These are phyloP conservation scores for Aspergillus hortae DNA, from an alignment of 2,329 filamentous ascomycete genomes.

Conservation along the genomic window DNA sequence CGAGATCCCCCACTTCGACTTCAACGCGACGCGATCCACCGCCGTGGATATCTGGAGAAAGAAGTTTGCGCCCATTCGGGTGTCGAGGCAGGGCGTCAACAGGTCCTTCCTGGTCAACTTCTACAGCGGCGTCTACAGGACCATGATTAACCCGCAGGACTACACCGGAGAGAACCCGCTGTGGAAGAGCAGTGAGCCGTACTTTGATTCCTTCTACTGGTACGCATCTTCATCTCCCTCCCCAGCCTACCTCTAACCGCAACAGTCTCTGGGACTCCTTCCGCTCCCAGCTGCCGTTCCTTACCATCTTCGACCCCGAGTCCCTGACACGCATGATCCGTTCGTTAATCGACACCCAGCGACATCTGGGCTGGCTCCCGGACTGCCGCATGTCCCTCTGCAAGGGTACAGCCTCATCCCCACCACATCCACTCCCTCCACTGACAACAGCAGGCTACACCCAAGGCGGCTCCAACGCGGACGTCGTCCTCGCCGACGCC, in stretches of 20 bases:
- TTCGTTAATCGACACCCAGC: conserved; percentile 68
- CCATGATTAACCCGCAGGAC: conserved; percentile 68
- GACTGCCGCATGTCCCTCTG: conserved; percentile 72
- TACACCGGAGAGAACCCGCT: conserved; percentile 69
- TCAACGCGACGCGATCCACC: conserved; percentile 48
- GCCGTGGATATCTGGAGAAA: conserved; percentile 58
- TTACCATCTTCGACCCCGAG: conserved; percentile 63
- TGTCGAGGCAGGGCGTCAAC: conserved; percentile 30
- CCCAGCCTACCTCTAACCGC: conserved; percentile 1
- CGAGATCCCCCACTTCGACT: conserved; percentile 65
- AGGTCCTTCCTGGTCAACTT: conserved; percentile 50
- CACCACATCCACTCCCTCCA: not conserved
- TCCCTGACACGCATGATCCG: conserved; percentile 63
- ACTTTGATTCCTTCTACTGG: conserved; percentile 74
- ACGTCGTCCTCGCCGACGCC: conserved; percentile 64
- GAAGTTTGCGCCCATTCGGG: conserved; percentile 46
- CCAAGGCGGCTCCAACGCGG: conserved; percentile 70
- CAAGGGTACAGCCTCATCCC: conserved; percentile 39
- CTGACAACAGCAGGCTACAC: conserved; percentile 53
- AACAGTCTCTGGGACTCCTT: conserved; percentile 64
- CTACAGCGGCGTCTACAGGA: conserved; percentile 66
- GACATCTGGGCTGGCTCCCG: conserved; percentile 66
- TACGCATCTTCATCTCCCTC: conserved; percentile 16
- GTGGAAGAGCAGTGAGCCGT: conserved; percentile 63
- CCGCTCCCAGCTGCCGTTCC: conserved; percentile 63